phyloP scores from a whole-genome alignment of 2,329 filamentous ascomycete genomes.

The Graphilbum sp. region DNA sequence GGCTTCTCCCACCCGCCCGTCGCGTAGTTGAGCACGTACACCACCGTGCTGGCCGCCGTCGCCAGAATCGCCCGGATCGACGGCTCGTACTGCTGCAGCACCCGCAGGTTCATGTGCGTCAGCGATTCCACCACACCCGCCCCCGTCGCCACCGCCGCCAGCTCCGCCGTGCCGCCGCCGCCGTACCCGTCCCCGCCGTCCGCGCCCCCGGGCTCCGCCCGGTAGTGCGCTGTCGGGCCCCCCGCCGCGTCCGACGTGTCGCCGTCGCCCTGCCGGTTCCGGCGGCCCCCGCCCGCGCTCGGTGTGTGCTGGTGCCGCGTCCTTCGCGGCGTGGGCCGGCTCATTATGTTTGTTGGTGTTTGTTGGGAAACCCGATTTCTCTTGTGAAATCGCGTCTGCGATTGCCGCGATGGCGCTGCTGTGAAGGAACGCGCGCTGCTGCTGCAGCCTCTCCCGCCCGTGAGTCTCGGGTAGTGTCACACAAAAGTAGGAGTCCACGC shows the following conservation, averaged over 20 bases:
- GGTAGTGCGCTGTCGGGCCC: too few relatives aligned
- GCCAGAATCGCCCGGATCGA: constrained; percentile 57
- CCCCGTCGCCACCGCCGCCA: too few relatives aligned
- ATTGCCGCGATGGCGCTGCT: too few relatives aligned
- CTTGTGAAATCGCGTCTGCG: too few relatives aligned
- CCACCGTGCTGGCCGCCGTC: constrained; percentile 69
- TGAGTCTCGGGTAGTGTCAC: too few relatives aligned
- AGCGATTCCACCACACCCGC: constrained; percentile 33
- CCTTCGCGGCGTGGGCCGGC: constrained; percentile 22
- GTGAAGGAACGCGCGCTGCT: too few relatives aligned
- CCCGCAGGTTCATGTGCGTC: constrained; percentile 72
- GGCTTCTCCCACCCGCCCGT: constrained; percentile 67
- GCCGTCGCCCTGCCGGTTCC: constrained; percentile 15
- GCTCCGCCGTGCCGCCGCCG: not conserved
- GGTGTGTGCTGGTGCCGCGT: constrained; percentile 13
- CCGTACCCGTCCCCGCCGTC: not conserved
- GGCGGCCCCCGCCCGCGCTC: constrained; percentile 13
- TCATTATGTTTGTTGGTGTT: constrained; percentile 20
- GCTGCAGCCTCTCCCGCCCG: too few relatives aligned
- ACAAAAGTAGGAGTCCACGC: too few relatives aligned
- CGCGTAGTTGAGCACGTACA: constrained; percentile 60
- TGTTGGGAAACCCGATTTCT: too few relatives aligned
- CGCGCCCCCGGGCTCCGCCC: too few relatives aligned
- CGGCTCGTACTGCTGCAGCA: constrained; percentile 68
- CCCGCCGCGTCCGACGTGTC: not conserved